Evolutionary conservation across 2,329 filamentous ascomycete species (phyloP).

Genomic region (Nothopassalora personata): DNA sequence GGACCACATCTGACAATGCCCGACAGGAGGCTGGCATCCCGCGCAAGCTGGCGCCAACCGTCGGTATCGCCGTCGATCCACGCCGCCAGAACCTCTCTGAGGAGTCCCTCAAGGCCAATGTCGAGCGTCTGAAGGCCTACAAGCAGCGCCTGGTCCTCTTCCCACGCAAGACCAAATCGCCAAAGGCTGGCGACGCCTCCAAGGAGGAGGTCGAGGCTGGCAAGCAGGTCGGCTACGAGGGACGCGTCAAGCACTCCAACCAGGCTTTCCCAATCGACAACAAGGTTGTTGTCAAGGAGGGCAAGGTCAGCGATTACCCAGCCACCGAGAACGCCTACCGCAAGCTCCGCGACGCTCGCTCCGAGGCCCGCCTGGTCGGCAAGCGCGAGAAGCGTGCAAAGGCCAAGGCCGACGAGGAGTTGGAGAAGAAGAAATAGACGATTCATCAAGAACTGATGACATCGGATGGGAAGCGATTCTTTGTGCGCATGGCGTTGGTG

Average conservation of each 20-base stretch:
- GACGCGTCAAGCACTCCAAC: slow-evolving; percentile 36
- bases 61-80: slow-evolving; percentile 94
- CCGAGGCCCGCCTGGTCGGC: slow-evolving; percentile 75
- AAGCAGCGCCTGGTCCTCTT: slow-evolving; percentile 93
- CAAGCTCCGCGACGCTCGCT: slow-evolving; percentile 77
- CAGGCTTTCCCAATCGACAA: slow-evolving; percentile 68
- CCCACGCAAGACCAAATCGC: slow-evolving; percentile 88
- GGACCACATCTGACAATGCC: slow-evolving; percentile 16
- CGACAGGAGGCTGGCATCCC: slow-evolving; percentile 85
- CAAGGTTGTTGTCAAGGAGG: slow-evolving; percentile 69
- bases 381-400: slow-evolving; percentile 87
- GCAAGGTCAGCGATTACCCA: slow-evolving; percentile 64
- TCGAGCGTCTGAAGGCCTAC: slow-evolving; percentile 97
- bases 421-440: slow-evolving; percentile 72
- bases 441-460: slow-evolving; percentile 1
- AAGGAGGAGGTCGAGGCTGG: slow-evolving; percentile 75
- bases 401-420: slow-evolving; percentile 79
- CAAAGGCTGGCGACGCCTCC: slow-evolving; percentile 85
- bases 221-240: slow-evolving; percentile 49
- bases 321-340: slow-evolving; percentile 81
- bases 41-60: slow-evolving; percentile 87
- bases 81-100: slow-evolving; percentile 96
- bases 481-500: slow-evolving; percentile 22
- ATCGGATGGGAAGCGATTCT: slow-evolving; percentile 19
- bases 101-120: slow-evolving; percentile 91